Percentiles rank a stretch among this genome's conserved stretches.
phyloP scores from a whole-genome alignment of 192 early-diverging fungal genomes.

The Coemansia brasiliensis region DNA sequence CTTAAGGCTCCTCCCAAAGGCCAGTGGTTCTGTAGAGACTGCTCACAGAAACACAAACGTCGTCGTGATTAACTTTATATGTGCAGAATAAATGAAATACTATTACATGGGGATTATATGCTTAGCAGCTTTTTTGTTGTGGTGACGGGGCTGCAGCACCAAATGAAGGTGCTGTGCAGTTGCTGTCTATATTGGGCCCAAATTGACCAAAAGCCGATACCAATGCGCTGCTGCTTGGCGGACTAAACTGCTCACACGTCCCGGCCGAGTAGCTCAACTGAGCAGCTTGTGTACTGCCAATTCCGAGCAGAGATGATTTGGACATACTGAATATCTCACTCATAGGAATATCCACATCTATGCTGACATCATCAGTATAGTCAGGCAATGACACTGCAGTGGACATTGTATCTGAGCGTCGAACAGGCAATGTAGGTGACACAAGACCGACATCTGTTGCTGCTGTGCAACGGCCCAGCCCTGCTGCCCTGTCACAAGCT shows the following conservation, averaged over 20 bases:
- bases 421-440: constrained; percentile 1
- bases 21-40: constrained; percentile 93
- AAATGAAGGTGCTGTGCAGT: not conserved
- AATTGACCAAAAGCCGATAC: constrained; percentile 8
- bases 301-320: not conserved
- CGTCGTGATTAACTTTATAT: constrained; percentile 24
- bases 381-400: not conserved
- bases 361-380: not conserved
- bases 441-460: not conserved
- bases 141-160: not conserved
- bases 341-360: constrained; percentile 10
- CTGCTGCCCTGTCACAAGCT: too few relatives aligned
- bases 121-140: constrained; percentile 2
- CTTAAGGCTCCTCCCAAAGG: constrained; percentile 86
- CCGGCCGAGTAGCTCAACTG: not conserved
- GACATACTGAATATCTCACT: constrained; percentile 8
- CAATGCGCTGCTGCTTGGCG: constrained; percentile 1
- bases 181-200: not conserved
- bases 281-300: not conserved
- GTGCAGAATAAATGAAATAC: not conserved
- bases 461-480: too few relatives aligned
- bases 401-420: not conserved
- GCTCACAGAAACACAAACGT: constrained; percentile 54
- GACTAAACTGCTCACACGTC: constrained; percentile 1
- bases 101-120: not conserved